Percentiles rank a stretch among this genome's conserved stretches.
These are phyloP conservation scores for Ophiostoma sp. DNA, from an alignment of 2,329 filamentous ascomycete species.

Conservation along the genomic window DNA sequence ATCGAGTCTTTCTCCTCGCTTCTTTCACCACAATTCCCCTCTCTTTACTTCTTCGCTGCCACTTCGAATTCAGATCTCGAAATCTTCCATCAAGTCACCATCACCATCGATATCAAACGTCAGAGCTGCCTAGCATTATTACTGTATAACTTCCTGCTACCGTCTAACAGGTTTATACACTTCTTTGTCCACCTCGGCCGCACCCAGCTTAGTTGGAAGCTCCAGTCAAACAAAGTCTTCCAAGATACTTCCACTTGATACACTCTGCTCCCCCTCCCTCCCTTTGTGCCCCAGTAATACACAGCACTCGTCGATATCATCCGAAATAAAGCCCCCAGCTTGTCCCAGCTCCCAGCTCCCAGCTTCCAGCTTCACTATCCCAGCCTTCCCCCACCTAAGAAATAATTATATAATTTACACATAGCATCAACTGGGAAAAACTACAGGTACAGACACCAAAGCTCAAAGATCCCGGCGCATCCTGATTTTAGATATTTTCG, in stretches of 20 bases:
- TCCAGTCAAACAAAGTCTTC: constrained; percentile 2
- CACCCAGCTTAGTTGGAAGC: constrained; percentile 5
- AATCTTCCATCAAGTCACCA: no score
- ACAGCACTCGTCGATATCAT: background rate
- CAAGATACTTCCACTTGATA: background rate
- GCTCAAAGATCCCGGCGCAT: constrained; percentile 10
- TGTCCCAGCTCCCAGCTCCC: background rate
- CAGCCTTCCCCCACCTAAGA: constrained; percentile 8
- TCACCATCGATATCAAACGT: background rate
- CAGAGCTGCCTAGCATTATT: background rate
- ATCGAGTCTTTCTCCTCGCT: background rate
- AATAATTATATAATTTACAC: background rate
- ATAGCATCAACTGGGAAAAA: background rate
- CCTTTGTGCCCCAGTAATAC: background rate
- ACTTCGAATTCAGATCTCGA: background rate
- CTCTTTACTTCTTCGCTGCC: background rate
- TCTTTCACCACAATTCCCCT: background rate
- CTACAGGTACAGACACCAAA: background rate
- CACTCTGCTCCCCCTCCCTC: background rate
- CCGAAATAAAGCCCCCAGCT: background rate
- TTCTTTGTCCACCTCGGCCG: background rate
- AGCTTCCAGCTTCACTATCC: background rate
- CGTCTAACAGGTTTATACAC: background rate
- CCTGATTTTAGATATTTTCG: background rate
- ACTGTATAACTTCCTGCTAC: background rate